Evolutionary conservation across 2,329 filamentous ascomycete genomes (phyloP).

Genomic region (Sarocladium brachiariae): DNA sequence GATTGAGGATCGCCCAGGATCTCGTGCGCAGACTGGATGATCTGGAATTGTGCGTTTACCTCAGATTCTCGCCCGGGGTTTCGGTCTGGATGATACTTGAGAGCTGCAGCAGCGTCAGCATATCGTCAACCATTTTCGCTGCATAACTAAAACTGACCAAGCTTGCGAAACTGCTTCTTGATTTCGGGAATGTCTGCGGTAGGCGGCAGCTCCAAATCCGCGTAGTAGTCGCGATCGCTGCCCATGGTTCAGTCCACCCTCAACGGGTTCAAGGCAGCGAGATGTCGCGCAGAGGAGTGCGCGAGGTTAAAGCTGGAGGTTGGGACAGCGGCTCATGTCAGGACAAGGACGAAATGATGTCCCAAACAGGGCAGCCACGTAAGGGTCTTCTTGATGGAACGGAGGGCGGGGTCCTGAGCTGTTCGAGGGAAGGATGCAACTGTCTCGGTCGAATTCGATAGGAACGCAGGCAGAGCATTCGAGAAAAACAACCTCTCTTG

Average conservation of each 20-base stretch:
- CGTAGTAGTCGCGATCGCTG: conserved; percentile 69
- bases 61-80: conserved; percentile 78
- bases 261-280: conserved; percentile 13
- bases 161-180: conserved; percentile 79
- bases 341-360: neutral
- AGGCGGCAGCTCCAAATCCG: conserved; percentile 66
- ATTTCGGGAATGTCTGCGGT: conserved; percentile 67
- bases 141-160: conserved; percentile 53
- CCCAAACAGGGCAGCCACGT: neutral
- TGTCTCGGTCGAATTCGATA: neutral
- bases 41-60: conserved; percentile 75
- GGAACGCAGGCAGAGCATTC: neutral
- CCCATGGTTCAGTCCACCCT: conserved; percentile 22
- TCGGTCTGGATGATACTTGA: conserved; percentile 83
- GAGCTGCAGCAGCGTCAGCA: conserved; percentile 41
- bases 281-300: neutral
- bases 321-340: neutral
- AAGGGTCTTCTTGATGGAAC: neutral
- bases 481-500: neutral
- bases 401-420: neutral
- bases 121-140: no score
- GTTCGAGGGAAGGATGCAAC: neutral
- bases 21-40: conserved; percentile 81
- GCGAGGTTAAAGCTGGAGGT: neutral
- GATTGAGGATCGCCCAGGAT: conserved; percentile 49